phyloP scores from a whole-genome alignment of 2,329 filamentous ascomycete genomes.

The Neurospora sp. region DNA sequence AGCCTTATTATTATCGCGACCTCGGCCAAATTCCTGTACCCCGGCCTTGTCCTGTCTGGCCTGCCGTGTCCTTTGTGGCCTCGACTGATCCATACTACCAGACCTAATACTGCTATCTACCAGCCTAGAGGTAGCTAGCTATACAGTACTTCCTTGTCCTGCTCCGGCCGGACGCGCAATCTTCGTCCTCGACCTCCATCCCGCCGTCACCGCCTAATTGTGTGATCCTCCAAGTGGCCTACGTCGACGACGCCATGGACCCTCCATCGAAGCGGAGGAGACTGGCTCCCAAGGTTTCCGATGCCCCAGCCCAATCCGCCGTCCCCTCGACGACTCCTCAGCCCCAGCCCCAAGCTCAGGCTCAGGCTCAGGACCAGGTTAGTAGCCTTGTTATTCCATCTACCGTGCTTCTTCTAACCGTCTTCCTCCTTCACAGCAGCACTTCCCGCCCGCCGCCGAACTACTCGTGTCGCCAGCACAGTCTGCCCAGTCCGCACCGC shows the following conservation, averaged over 20 bases:
- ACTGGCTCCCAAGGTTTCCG: constrained; percentile 20
- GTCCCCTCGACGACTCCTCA: constrained; percentile 6
- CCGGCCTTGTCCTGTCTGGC: background rate
- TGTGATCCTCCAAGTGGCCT: background rate
- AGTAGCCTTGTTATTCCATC: background rate
- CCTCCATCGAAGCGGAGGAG: constrained; percentile 20
- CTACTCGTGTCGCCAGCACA: background rate
- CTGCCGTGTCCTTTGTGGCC: background rate
- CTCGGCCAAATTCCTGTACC: background rate
- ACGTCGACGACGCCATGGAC: constrained; percentile 14
- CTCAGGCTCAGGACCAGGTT: constrained; percentile 16
- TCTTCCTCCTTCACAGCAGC: background rate
- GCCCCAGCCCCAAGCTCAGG: constrained; percentile 5
- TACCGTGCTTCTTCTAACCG: background rate
- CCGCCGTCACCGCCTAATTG: background rate
- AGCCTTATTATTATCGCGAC: background rate
- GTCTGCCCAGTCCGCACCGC: constrained; percentile 4
- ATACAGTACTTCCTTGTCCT: no score
- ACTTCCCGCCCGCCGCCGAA: background rate
- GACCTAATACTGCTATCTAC: background rate
- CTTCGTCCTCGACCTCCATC: background rate
- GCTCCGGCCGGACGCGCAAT: background rate
- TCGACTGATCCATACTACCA: background rate
- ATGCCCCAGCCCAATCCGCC: constrained; percentile 9
- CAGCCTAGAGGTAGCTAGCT: no score